phyloP scores from a whole-genome alignment of 352 stramenopile species.

The Phytophthora cactorum region DNA sequence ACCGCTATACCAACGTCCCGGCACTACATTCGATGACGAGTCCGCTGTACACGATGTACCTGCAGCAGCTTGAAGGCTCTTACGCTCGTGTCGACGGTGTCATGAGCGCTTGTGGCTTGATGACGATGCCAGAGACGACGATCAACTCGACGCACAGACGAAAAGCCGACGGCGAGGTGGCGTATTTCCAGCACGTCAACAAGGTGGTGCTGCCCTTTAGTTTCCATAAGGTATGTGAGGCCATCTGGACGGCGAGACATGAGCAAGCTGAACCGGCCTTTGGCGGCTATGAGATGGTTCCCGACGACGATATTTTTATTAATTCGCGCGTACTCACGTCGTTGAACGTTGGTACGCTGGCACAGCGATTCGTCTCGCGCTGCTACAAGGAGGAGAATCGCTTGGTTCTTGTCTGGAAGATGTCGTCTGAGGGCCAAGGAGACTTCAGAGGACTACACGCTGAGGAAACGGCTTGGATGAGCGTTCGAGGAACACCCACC shows the following conservation, averaged over 20 bases:
- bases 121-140: constrained; percentile 14
- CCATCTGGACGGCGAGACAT: constrained; percentile 10
- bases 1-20: neutral
- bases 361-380: constrained; percentile 36
- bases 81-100: constrained; percentile 22
- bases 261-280: constrained; percentile 7
- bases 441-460: constrained; percentile 27
- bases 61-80: constrained; percentile 29
- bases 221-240: constrained; percentile 19
- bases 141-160: constrained; percentile 9
- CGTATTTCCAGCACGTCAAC: constrained; percentile 26
- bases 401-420: constrained; percentile 60
- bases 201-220: constrained; percentile 18
- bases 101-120: constrained; percentile 19
- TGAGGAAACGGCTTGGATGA: constrained; percentile 34
- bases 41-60: constrained; percentile 18
- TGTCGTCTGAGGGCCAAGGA: constrained; percentile 39
- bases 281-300: constrained; percentile 4
- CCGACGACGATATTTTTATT: constrained; percentile 31
- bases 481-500: constrained; percentile 3
- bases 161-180: constrained; percentile 8
- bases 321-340: constrained; percentile 32
- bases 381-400: constrained; percentile 45
- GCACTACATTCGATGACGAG: constrained; percentile 1
- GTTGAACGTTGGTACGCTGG: neutral